Conservation (phyloP, 495 filamentous ascomycete species). For the Cryomyces minteri region DNA sequence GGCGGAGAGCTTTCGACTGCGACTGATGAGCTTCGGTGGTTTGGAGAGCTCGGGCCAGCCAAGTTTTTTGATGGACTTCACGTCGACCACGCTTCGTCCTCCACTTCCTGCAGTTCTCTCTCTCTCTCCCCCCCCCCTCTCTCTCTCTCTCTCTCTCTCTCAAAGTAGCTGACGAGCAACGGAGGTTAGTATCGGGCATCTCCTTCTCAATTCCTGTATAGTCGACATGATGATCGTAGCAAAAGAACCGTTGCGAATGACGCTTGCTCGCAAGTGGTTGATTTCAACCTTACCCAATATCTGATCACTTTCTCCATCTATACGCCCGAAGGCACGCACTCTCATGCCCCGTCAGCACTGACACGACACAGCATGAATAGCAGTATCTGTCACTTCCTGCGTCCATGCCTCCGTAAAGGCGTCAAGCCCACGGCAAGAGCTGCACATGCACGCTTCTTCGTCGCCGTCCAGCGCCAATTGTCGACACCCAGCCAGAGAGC, state of each 20-base stretch:
- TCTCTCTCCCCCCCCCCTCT: too few species aligned
- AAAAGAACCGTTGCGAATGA: slow-evolving; percentile 99
- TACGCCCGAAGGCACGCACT: background rate
- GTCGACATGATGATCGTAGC: too few species aligned
- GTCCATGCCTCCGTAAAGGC: slow-evolving; percentile 28
- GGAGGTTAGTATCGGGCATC: too few species aligned
- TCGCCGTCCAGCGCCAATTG: slow-evolving; percentile 11
- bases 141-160: too few species aligned
- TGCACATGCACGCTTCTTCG: slow-evolving; percentile 29
- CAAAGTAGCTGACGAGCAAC: too few species aligned
- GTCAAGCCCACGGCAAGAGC: slow-evolving; percentile 10
- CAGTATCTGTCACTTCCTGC: slow-evolving; percentile 29
- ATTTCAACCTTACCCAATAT: slow-evolving; percentile 35
- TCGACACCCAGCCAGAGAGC: background rate
- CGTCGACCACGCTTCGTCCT: too few species aligned
- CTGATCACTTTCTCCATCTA: background rate
- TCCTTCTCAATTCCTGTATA: too few species aligned
- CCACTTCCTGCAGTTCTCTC: too few species aligned
- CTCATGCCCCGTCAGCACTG: slow-evolving; percentile 1
- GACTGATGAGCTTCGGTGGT: too few species aligned
- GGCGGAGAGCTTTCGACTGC: too few species aligned
- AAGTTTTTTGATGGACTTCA: too few species aligned
- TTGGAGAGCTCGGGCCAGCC: too few species aligned
- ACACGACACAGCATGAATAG: slow-evolving; percentile 14
- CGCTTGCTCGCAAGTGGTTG: slow-evolving; percentile 36